Evolutionary conservation across 2,329 filamentous ascomycete species (phyloP).

Genomic region (Didymella keratinophila): DNA sequence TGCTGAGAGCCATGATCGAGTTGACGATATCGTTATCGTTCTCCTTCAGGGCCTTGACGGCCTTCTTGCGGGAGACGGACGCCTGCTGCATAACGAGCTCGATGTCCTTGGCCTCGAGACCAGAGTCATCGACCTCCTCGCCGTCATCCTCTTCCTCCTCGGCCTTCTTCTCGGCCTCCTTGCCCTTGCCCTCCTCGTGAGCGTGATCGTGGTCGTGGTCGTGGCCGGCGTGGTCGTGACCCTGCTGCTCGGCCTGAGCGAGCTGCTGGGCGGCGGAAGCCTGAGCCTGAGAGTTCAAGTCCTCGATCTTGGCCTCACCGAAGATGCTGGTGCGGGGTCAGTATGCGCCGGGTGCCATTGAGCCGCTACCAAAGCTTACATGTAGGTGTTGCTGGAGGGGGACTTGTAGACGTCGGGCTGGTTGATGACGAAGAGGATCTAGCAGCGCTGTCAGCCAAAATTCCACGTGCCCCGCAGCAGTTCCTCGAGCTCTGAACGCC

Average conservation of each 20-base stretch:
- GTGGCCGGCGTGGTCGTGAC: slow-evolving; percentile 75
- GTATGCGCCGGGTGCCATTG: slow-evolving; percentile 21
- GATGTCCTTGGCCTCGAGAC: slow-evolving; percentile 98
- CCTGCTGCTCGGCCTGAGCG: slow-evolving; percentile 72
- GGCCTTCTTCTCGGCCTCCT: slow-evolving; percentile 68
- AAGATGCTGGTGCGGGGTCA: slow-evolving; percentile 76
- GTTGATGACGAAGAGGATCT: slow-evolving; percentile 99
- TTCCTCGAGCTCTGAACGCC: slow-evolving; percentile 12
- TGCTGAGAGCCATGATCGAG: slow-evolving; percentile 94
- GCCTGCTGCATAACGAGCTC: slow-evolving; percentile 99
- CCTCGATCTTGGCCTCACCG: slow-evolving; percentile 99
- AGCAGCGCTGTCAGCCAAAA: slow-evolving; percentile 27
- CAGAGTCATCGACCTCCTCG: slow-evolving; percentile 93
- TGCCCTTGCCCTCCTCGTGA: slow-evolving; percentile 59
- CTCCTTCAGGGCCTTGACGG: slow-evolving; percentile 97
- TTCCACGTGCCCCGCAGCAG: slow-evolving; percentile 21
- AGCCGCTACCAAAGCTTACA: slow-evolving; percentile 69
- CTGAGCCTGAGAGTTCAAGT: slow-evolving; percentile 98
- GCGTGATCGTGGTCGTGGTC: slow-evolving; percentile 73
- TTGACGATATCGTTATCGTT: slow-evolving; percentile 99
- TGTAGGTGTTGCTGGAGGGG: slow-evolving; percentile 99
- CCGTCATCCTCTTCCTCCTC: slow-evolving; percentile 87
- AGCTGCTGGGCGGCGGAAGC: slow-evolving; percentile 95
- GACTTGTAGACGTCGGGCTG: slow-evolving; percentile 99
- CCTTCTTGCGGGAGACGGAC: slow-evolving; percentile 96